Evolutionary conservation across 2,329 filamentous ascomycete genomes (phyloP), one percentile per base, ranked within the genome.

Genomic region (Magnaporthiopsis incrustans): DNA sequence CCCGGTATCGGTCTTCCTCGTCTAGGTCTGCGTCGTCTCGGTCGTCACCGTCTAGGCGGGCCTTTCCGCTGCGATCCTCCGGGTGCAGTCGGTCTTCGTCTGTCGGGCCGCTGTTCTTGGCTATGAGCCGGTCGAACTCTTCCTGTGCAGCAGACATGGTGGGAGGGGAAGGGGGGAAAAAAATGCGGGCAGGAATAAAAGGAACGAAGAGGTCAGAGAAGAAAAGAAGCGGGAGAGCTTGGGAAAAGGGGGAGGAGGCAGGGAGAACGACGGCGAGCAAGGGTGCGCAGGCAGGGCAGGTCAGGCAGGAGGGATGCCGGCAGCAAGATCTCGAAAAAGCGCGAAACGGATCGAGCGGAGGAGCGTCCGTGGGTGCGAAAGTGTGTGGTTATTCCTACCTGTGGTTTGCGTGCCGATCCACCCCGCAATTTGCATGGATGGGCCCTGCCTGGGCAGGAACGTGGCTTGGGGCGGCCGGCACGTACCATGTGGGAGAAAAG

Each of bases 81-180:
- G 83, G 84, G 67, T 88, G 87, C 67, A 79, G 68, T 72, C 72
- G 75, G 73, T 73, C 74, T 66, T 69, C 67, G 62, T 73, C 74
- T 53, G 76, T 76, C 27, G 38, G 35, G 27, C 60, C 60, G 62
- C 77, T 80, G 69, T 85, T 86, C 69, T 83, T 85, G 68, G 81
- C 79, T 67, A 90, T 76, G 65, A 89, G 81, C 68, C 78, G 75
- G 74, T 88, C 83, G 74, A 88, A 89, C 76, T 90, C 86, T 78
- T 88, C 85, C 75, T 88, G 84, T 62, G 86, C 86, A 65, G 84
- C 78, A 68, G 82, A 77, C 83, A 86, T 86, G 73, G 63, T 80
- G 78, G 69, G 66, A 64, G 65, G 65, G 60, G 69, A 30, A 66
- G 63, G 62, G 63, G 65, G 26, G 59, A 18, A 58, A 15, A 63